Conservation (phyloP, 208 protist genomes). For the Entamoeba invadens region DNA sequence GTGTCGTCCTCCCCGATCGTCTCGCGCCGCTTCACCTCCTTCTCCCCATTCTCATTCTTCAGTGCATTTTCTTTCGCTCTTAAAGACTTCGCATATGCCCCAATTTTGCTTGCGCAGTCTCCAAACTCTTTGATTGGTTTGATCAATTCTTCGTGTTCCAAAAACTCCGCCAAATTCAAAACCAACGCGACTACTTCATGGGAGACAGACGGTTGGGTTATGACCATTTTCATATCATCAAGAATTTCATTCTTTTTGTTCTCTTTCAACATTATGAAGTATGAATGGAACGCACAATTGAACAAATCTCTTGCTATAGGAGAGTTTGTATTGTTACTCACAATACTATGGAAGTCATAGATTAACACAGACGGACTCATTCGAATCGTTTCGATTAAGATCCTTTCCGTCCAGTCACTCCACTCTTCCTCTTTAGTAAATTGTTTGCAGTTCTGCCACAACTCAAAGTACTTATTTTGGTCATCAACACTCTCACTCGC, state of each 20-base stretch:
- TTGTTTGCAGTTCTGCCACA: neutral
- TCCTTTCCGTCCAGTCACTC: neutral
- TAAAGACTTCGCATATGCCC: neutral
- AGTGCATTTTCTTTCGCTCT: neutral
- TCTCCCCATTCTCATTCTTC: no score
- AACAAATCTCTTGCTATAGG: neutral
- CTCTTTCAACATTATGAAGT: neutral
- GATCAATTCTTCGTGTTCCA: neutral
- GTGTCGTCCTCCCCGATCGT: neutral
- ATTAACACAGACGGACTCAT: neutral
- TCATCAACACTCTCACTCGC: neutral
- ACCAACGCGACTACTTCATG: neutral
- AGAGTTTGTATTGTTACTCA: neutral
- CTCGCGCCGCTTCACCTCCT: neutral
- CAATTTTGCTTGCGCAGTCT: neutral
- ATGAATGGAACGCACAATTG: neutral
- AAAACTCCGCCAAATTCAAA: neutral
- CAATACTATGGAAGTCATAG: no score
- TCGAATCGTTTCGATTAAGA: neutral
- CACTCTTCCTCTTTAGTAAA: neutral
- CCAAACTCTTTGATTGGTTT: neutral
- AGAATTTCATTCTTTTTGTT: neutral
- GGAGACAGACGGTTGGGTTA: neutral
- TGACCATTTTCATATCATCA: neutral
- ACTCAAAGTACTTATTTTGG: neutral